Conservation (phyloP, 805 yeast genomes). For the Metschnikowia corniflorae region DNA sequence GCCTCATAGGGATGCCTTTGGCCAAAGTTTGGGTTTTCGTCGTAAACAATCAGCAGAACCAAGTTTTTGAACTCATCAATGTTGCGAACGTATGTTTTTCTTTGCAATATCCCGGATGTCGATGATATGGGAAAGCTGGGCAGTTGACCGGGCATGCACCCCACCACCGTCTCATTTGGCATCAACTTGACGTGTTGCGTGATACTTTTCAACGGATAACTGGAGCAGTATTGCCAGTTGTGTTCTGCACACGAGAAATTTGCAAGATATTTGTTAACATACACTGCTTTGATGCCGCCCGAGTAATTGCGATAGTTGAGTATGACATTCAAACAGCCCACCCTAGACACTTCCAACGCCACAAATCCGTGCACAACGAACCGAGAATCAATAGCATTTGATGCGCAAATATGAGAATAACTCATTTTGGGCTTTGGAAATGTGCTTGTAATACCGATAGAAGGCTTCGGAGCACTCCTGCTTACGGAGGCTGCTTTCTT, state of each 20-base stretch:
- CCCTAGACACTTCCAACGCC: constrained; percentile 12
- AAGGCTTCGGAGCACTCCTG: too few relatives aligned
- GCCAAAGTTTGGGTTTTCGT: constrained; percentile 20
- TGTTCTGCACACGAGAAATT: constrained; percentile 13
- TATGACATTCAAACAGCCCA: constrained; percentile 21
- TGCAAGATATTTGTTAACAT: constrained; percentile 15
- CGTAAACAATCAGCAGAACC: constrained; percentile 24
- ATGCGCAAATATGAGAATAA: too few relatives aligned
- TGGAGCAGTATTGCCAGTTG: constrained; percentile 4
- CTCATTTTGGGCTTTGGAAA: background rate
- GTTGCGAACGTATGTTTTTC: constrained; percentile 19
- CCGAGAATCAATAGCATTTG: constrained; percentile 13
- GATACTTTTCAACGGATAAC: constrained; percentile 5
- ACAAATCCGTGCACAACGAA: constrained; percentile 10
- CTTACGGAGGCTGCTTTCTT: too few relatives aligned
- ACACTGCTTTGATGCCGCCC: constrained; percentile 13
- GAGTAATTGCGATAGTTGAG: constrained; percentile 22
- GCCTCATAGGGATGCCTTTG: constrained; percentile 29
- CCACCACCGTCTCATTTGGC: constrained; percentile 8
- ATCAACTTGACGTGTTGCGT: constrained; percentile 3
- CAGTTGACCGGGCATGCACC: background rate
- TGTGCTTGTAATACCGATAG: too few relatives aligned
- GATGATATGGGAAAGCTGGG: constrained; percentile 2
- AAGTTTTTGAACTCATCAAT: constrained; percentile 16
- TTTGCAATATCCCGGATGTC: constrained; percentile 16